Base-by-base conservation (phyloP, 805 yeast genomes). In the Deakozyma indianensis region DNA sequence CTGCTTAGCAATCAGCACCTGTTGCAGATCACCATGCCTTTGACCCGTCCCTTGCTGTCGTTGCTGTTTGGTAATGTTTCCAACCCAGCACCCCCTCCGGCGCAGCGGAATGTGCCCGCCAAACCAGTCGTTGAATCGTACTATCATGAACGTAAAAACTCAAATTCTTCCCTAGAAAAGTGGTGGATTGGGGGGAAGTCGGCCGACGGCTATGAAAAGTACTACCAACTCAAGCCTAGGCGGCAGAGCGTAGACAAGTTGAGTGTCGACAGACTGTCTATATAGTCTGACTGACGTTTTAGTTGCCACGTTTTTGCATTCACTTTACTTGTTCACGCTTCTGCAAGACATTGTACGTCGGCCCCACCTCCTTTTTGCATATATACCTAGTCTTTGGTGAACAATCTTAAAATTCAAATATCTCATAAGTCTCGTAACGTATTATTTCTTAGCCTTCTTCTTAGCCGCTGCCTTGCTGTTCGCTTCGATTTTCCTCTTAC, bases 401-500 rank as follows among this genome's bases (percentile, higher is more conserved):
- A n/a, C n/a, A n/a, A n/a, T n/a, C n/a, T n/a, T n/a, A n/a, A n/a
- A n/a, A n/a, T n/a, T n/a, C n/a, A n/a, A n/a, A n/a, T n/a, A n/a
- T n/a, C n/a, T n/a, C n/a, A n/a, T n/a, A n/a, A n/a, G n/a, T n/a
- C n/a, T n/a, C n/a, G n/a, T n/a, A n/a, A 9, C 22, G 7, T 21
- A 32, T 23, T 21, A 47, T 53, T 55, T 24, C 44, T 43, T 47
- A 18, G 43, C 40, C 15, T 45, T 44, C n/a, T n/a, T n/a, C 20
- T 62, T 59, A 48, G 64, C 63, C 16, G 50, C 59, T 44, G 63
- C 63, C 21, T 59, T 56, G 2, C 53, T 55, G 46, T 61, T 66
- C 1, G 65, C 38, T 5, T 7, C 53, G 24, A 62, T 66, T 55
- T 44, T 67, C 57, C 58, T 64, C 63, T 45, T 63, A 55, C 23